A percentile compares a stretch with the other conserved stretches of the same genome.
phyloP scores from a whole-genome alignment of 192 early-diverging fungal species.

The Funneliformis mosseae region DNA sequence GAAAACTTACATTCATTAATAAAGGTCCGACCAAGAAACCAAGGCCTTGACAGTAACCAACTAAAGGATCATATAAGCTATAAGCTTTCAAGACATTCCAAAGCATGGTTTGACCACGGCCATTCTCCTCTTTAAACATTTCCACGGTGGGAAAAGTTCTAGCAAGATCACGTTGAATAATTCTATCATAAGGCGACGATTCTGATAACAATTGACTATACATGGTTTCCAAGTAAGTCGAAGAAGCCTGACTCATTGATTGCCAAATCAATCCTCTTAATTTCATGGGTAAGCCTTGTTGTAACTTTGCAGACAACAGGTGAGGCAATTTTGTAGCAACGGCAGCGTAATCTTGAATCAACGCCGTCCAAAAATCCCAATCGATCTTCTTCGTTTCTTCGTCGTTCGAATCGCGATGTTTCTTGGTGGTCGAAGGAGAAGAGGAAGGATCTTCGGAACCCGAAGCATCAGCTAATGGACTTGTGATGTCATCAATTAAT shows the following conservation, averaged over 20 bases:
- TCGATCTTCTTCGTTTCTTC: constrained; percentile 47
- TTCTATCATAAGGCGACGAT: constrained; percentile 79
- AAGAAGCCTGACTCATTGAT: constrained; percentile 83
- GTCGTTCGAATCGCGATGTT: constrained; percentile 19
- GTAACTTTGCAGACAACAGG: constrained; percentile 70
- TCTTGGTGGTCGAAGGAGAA: constrained; percentile 24
- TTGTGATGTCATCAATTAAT: constrained; percentile 46
- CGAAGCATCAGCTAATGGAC: neutral
- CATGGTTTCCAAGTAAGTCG: constrained; percentile 75
- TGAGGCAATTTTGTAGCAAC: constrained; percentile 69
- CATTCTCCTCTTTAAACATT: constrained; percentile 81
- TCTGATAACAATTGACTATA: constrained; percentile 79
- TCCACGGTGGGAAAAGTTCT: constrained; percentile 90
- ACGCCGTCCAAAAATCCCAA: constrained; percentile 84
- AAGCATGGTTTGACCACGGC: constrained; percentile 85
- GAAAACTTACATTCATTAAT: constrained; percentile 77
- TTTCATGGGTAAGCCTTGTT: constrained; percentile 77
- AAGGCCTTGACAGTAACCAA: constrained; percentile 98
- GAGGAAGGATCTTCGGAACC: neutral
- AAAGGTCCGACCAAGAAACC: constrained; percentile 93
- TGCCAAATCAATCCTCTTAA: constrained; percentile 93
- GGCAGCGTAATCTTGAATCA: constrained; percentile 76
- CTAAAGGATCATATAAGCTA: constrained; percentile 88
- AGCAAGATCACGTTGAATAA: constrained; percentile 90
- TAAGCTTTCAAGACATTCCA: constrained; percentile 92